Base-by-base conservation (phyloP, 805 yeast species). In the Nakazawaea anatomiae region DNA sequence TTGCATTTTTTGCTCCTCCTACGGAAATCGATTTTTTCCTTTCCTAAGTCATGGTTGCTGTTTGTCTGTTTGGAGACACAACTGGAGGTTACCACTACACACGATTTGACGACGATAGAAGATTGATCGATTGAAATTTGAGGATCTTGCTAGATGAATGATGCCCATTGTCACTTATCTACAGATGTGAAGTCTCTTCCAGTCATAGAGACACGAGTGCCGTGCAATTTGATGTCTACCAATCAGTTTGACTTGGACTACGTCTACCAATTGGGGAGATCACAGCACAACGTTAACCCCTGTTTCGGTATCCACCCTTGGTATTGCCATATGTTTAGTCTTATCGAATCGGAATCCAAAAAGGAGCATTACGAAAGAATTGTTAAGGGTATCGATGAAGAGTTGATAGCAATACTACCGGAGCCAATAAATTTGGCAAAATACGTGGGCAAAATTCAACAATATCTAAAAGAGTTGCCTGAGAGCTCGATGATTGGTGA, bases 291-390 rank as follows among this genome's bases (percentile, higher is more conserved):
- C 4, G 54, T 75, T 1, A 61, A 69, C 7, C 78, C 85, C 0
- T 76, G 78, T 39, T 77, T 79, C 60, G 96, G 98, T 0, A 70
- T 89, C 1, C 99, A 92, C 65, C 99, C 99, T 0, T 92, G 98
- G 98, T 91, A 79, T 60, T 67, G 82, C 3, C 96, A 91, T 63
- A 55, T 84, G 18, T 85, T 80, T 55, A 68, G 77, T 2, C 58
- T 66, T n/a, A 62, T 58, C 1, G 53, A 57, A 0, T 14, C 14
- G 3, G 59, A 58, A 1, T 55, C 59, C 35, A 84, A 83, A 57
- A 18, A 40, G 14, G 60, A 54, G 3, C 97, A 91, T 63, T 91
- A 91, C 59, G 46, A 53, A 1, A 29, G 58, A 0, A 77, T 89
- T 0, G 67, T 91, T 39, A 57, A 52, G 48, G 77, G 70, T 46